Evolutionary conservation across 225 moss, liverwort and hornwort genomes (phyloP).

Genomic region (Pseudoscleropodium purum): DNA sequence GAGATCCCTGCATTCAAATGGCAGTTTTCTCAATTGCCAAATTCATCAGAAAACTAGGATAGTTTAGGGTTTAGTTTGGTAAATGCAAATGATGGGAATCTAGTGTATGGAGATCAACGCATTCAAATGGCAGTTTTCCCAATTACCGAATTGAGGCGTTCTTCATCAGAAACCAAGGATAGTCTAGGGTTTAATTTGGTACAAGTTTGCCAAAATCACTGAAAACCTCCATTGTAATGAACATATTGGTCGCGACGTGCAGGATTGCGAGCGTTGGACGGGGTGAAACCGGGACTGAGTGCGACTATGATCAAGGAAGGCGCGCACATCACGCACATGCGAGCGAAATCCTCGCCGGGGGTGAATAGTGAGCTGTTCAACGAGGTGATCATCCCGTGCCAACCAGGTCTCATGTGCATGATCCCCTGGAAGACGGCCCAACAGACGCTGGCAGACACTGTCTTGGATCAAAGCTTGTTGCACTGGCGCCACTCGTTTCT

Average conservation of each 20-base stretch:
- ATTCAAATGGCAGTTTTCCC: neutral
- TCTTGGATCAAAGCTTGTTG: constrained; percentile 1
- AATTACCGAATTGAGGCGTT: no score
- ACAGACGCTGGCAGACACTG: constrained; percentile 1
- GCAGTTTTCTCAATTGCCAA: neutral
- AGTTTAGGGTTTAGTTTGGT: neutral
- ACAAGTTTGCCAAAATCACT: neutral
- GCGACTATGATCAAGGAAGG: constrained; percentile 1
- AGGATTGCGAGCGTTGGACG: constrained; percentile 44
- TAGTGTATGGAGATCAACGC: neutral
- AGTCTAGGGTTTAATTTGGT: neutral
- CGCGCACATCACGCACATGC: neutral
- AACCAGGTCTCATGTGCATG: constrained; percentile 28
- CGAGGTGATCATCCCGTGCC: neutral
- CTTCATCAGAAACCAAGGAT: neutral
- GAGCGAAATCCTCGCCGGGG: neutral
- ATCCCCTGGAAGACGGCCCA: constrained; percentile 33
- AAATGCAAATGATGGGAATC: neutral
- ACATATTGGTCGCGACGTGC: neutral
- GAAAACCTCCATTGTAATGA: neutral
- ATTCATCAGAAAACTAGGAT: neutral
- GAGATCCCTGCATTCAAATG: neutral
- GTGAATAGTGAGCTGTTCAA: neutral
- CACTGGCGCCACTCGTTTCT: constrained; percentile 33
- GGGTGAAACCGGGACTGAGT: constrained; percentile 25